Evolutionary conservation across 225 moss, liverwort and hornwort genomes (phyloP).

Genomic region (Pseudoscleropodium purum): DNA sequence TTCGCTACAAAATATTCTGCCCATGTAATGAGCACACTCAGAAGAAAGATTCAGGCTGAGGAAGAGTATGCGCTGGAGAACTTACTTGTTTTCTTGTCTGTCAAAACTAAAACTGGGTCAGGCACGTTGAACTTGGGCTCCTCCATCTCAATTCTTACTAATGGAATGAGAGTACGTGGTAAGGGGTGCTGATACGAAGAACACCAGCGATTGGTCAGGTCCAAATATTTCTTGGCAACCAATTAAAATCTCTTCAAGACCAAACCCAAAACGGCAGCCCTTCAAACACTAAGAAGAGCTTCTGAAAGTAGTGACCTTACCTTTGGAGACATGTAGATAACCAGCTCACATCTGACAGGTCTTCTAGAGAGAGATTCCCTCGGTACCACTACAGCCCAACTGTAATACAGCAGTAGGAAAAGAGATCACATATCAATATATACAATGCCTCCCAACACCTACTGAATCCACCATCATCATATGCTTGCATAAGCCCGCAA

Average conservation of each 20-base stretch:
- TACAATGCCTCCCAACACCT: background rate
- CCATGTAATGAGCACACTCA: background rate
- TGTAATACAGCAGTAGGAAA: conserved; percentile 19
- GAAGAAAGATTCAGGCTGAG: background rate
- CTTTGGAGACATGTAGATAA: conserved; percentile 76
- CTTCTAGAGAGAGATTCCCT: conserved; percentile 53
- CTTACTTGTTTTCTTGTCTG: conserved; percentile 75
- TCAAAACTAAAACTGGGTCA: conserved; percentile 61
- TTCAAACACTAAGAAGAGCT: background rate
- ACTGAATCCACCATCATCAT: background rate
- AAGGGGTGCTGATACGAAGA: conserved; percentile 47
- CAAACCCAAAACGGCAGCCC: background rate
- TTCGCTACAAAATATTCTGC: background rate
- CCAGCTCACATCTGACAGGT: conserved; percentile 58
- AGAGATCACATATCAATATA: conserved; percentile 5
- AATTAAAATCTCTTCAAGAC: background rate
- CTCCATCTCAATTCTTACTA: conserved; percentile 71
- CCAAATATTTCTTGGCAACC: background rate
- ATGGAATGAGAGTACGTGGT: conserved; percentile 68
- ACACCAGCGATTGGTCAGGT: conserved; percentile 3
- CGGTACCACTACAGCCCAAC: conserved; percentile 90
- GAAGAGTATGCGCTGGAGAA: background rate
- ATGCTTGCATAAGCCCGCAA: background rate
- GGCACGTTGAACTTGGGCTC: conserved; percentile 69
- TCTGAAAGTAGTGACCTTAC: conserved; percentile 15